These are phyloP conservation scores for Rhynchosporium agropyri DNA, from an alignment of 2,329 filamentous ascomycete genomes.

Conservation along the genomic window DNA sequence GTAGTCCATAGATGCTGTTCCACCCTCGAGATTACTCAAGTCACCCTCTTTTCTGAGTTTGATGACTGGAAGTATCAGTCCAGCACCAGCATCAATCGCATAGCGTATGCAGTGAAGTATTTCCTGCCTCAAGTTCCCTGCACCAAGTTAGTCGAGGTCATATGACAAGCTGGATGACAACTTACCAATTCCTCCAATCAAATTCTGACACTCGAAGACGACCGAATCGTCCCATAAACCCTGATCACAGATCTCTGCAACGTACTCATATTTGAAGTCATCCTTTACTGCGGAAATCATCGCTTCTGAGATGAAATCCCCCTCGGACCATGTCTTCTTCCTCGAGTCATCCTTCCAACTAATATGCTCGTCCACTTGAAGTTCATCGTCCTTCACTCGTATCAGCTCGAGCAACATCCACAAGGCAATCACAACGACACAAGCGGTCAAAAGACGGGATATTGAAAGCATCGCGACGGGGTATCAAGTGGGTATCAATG, in stretches of 20 bases:
- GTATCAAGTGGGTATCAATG: constrained; percentile 14
- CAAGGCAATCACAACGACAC: constrained; percentile 3
- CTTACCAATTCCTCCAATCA: constrained; percentile 15
- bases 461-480: constrained; percentile 13
- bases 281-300: constrained; percentile 8
- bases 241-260: constrained; percentile 7
- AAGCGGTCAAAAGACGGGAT: background rate
- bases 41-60: constrained; percentile 8
- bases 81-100: constrained; percentile 22
- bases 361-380: background rate
- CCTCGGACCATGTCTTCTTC: constrained; percentile 1
- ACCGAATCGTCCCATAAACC: constrained; percentile 6
- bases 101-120: constrained; percentile 21
- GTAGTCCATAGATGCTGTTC: constrained; percentile 22
- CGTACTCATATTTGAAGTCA: constrained; percentile 8
- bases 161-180: background rate
- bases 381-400: background rate
- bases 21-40: constrained; percentile 14
- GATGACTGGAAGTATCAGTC: constrained; percentile 19
- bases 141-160: background rate
- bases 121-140: constrained; percentile 22
- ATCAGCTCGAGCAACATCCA: constrained; percentile 4
- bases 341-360: background rate
- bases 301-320: constrained; percentile 6
- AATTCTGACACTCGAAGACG: constrained; percentile 12